Base-by-base conservation (phyloP, 805 yeast genomes). In the Candida boleticola region DNA sequence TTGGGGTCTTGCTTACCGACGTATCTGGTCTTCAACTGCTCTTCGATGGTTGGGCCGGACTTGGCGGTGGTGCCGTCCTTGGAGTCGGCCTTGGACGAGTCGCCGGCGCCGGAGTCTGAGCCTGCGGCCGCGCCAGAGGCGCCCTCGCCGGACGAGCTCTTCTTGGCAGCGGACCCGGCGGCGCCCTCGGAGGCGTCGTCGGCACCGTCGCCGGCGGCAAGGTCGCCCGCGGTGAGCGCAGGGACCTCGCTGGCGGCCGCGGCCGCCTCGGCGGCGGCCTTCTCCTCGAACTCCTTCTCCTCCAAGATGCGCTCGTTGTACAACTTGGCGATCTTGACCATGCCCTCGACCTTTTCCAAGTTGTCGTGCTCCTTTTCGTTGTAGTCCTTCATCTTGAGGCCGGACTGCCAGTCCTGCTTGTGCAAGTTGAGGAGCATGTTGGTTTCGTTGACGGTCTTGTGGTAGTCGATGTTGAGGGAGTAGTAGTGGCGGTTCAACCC, bases 1-100 rank as follows among this genome's bases (percentile, higher is more conserved):
- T 95, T 93, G 32, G 99, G 99, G 65, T 93, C 99, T 67, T 92
- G 97, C 62, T 89, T 90, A 54, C 99, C 99, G 29, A 93, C 97
- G 58, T 92, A 95, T 61, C 99, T 82, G 5, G 97, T 92, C 65
- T 88, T 89, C 53, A 92, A 77, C 64, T 90, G 93, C 31, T 88
- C 96, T 55, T 35, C 38, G 6, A 25, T 18, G 5, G 35, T 31
- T 5, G 35, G 35, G 11, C 35, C 35, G 5, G 35, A 31, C 13
- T 31, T 31, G 10, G 27, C 27, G 16, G 21, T 19, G 4, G 19
- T 20, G 6, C 14, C 14, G 9, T 31, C 35, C 21, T 31, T 31
- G 16, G 35, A 16, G 27, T 23, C 27, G 7, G 27, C 11, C 27
- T 23, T 23, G 11, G 35, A 16, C 20, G 10, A n/a, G 13, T 16